Percentiles rank a stretch among this genome's conserved stretches.
phyloP scores from a whole-genome alignment of 768 basidiomycete genomes.

The Cystofilobasidium bisporidii region DNA sequence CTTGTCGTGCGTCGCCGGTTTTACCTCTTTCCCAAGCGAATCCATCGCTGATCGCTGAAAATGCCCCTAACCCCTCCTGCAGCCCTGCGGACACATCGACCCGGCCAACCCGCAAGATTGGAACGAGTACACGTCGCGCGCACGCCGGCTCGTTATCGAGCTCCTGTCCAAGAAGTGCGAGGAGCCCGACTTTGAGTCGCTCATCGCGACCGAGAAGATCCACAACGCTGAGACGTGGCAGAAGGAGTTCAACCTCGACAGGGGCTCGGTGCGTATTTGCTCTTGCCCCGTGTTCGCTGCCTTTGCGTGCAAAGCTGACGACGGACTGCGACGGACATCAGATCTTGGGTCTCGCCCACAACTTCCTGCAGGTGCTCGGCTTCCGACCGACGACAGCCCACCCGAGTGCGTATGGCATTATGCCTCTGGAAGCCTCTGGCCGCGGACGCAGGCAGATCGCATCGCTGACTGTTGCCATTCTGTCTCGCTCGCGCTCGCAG shows the following conservation, averaged over 20 bases:
- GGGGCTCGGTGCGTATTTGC: conserved; percentile 36
- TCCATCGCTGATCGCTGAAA: too few relatives aligned
- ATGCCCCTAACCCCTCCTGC: background rate
- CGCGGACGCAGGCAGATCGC: too few relatives aligned
- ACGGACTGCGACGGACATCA: too few relatives aligned
- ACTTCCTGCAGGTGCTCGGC: conserved; percentile 42
- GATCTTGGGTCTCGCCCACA: conserved; percentile 43
- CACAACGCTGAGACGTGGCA: conserved; percentile 44
- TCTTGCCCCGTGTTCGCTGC: too few relatives aligned
- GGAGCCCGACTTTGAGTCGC: conserved; percentile 34
- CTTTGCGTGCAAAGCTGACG: too few relatives aligned
- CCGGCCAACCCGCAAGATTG: conserved; percentile 37
- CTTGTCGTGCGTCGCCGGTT: conserved; percentile 43
- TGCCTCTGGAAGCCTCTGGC: too few relatives aligned
- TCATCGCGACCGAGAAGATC: conserved; percentile 41
- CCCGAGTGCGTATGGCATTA: background rate
- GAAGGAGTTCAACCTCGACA: conserved; percentile 44
- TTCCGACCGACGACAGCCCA: conserved; percentile 30
- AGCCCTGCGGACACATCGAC: conserved; percentile 22
- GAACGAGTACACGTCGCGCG: conserved; percentile 23
- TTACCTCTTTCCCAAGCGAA: conserved; percentile 9
- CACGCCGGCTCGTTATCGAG: conserved; percentile 36
- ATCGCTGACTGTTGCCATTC: too few relatives aligned
- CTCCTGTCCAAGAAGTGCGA: conserved; percentile 36
- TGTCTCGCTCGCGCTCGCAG: conserved; percentile 38